A percentile compares a stretch with the other conserved stretches of the same genome.
These are phyloP conservation scores for Nicotiana tabacum DNA, from an alignment of 257 asterid genomes.

Conservation along the genomic window DNA sequence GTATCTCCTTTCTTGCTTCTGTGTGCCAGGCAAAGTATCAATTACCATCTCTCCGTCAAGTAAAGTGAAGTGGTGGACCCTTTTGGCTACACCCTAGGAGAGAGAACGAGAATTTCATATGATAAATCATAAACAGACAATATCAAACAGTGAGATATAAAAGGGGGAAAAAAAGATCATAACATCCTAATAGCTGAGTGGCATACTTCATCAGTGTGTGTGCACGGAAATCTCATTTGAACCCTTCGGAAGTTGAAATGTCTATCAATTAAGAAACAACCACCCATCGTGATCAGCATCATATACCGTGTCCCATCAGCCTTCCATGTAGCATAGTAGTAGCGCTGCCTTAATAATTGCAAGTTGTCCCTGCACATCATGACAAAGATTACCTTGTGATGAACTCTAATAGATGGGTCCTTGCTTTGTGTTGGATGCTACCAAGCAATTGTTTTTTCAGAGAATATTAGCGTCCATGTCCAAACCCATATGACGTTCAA, in stretches of 20 bases:
- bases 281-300: conserved; percentile 97
- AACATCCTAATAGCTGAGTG: background rate
- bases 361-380: conserved; percentile 70
- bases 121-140: background rate
- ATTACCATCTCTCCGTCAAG: conserved; percentile 99
- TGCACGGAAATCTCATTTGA: conserved; percentile 95
- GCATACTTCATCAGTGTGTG: conserved; percentile 63
- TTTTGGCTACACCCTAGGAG: conserved; percentile 58
- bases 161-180: conserved; percentile 6
- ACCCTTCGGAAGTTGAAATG: conserved; percentile 89
- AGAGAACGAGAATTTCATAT: conserved; percentile 17
- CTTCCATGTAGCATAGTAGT: conserved; percentile 98
- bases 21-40: conserved; percentile 80
- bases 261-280: conserved; percentile 90
- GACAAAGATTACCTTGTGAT: conserved; percentile 1
- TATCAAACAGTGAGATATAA: conserved; percentile 12
- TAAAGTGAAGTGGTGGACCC: conserved; percentile 82
- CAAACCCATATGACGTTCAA: background rate
- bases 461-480: background rate
- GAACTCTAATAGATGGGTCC: background rate
- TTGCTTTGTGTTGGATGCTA: conserved; percentile 1
- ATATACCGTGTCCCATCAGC: conserved; percentile 99
- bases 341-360: conserved; percentile 82
- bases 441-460: background rate
- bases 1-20: conserved; percentile 83